Evolutionary conservation across 345 rosid species (phyloP).

Genomic region (Eucalyptus cloeziana): DNA sequence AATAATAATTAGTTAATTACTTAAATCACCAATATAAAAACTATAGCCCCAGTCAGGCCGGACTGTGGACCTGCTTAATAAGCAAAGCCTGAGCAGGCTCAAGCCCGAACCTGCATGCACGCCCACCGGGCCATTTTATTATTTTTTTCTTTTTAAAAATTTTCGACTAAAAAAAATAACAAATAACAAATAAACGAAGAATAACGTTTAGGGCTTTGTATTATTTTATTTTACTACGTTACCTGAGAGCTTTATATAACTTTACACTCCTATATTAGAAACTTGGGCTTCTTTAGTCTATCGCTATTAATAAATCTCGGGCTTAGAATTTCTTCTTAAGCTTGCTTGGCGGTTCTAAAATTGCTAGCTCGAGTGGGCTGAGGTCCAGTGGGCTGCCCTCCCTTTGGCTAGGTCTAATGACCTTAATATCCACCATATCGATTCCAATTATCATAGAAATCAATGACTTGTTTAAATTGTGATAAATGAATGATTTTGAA

Average conservation of each 20-base stretch:
- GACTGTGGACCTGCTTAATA: too few relatives aligned
- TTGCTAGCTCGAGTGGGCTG: background rate
- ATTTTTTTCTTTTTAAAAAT: background rate
- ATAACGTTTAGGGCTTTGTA: background rate
- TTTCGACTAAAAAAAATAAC: background rate
- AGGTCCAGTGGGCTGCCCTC: background rate
- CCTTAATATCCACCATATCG: background rate
- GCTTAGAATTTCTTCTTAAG: background rate
- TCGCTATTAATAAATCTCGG: background rate
- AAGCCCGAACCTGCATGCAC: too few relatives aligned
- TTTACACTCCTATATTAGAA: background rate
- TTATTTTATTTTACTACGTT: background rate
- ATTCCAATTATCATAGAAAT: too few relatives aligned
- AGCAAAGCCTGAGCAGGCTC: too few relatives aligned
- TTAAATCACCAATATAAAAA: background rate
- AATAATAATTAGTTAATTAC: background rate
- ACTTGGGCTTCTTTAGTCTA: background rate
- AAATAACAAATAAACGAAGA: background rate
- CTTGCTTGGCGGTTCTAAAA: background rate
- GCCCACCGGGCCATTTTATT: background rate
- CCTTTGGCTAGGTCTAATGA: background rate
- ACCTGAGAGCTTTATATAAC: background rate
- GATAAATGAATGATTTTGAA: background rate
- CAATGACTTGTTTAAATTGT: too few relatives aligned
- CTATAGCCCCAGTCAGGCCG: background rate